A percentile compares a stretch with the other conserved stretches of the same genome.
Evolutionary conservation across 805 yeast species (phyloP).

Genomic region (Kodamaea fukazawae): DNA sequence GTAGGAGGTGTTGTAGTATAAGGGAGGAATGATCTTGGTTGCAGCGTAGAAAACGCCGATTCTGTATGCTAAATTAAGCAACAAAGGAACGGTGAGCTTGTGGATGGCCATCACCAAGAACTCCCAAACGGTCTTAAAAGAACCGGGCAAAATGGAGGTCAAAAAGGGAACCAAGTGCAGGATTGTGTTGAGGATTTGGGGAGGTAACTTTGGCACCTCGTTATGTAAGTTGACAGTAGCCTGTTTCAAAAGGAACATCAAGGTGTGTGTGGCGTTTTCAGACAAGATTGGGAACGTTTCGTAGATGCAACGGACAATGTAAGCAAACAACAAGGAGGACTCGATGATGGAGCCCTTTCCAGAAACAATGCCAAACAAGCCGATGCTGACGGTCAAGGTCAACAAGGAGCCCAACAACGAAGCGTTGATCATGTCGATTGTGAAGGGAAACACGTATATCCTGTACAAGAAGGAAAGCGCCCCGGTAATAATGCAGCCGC

Average conservation of each 20-base stretch:
- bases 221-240: slow-evolving; percentile 31
- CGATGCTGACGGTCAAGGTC: slow-evolving; percentile 69
- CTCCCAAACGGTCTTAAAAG: slow-evolving; percentile 54
- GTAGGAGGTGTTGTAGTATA: slow-evolving; percentile 43
- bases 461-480: slow-evolving; percentile 77
- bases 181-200: slow-evolving; percentile 25
- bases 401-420: slow-evolving; percentile 83
- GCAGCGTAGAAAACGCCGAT: slow-evolving; percentile 87
- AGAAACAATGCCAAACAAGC: slow-evolving; percentile 79
- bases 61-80: slow-evolving; percentile 79
- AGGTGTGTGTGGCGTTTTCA: slow-evolving; percentile 39
- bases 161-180: slow-evolving; percentile 40
- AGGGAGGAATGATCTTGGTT: slow-evolving; percentile 85
- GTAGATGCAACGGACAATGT: slow-evolving; percentile 88
- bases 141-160: slow-evolving; percentile 52
- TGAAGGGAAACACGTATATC: slow-evolving; percentile 74
- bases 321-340: slow-evolving; percentile 79
- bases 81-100: slow-evolving; percentile 76
- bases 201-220: slow-evolving; percentile 38
- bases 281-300: slow-evolving; percentile 89
- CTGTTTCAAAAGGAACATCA: slow-evolving; percentile 31
- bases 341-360: slow-evolving; percentile 89
- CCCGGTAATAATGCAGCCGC: slow-evolving; percentile 73
- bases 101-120: slow-evolving; percentile 49
- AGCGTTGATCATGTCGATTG: slow-evolving; percentile 70